Percentiles rank a stretch among this genome's conserved stretches.
These are phyloP conservation scores for Laguncularia racemosa DNA, from an alignment of 345 rosid genomes.

Conservation along the genomic window DNA sequence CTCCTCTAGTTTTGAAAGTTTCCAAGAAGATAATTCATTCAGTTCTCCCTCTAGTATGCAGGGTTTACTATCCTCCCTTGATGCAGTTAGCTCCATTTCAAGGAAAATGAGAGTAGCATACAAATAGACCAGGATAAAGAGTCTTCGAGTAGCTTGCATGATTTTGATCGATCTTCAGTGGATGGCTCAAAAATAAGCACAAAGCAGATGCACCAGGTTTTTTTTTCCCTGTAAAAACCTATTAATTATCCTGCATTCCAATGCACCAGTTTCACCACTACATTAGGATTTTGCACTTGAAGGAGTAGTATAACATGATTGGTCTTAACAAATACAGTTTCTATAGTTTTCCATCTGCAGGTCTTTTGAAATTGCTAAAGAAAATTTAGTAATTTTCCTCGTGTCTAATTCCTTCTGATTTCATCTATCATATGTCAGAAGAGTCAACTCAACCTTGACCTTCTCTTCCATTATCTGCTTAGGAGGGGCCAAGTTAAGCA, in stretches of 20 bases:
- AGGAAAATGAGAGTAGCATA: constrained; percentile 25
- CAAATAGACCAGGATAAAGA: constrained; percentile 23
- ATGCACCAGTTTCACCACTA: background rate
- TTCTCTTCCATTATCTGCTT: too few species aligned
- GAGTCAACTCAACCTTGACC: too few species aligned
- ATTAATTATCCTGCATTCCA: background rate
- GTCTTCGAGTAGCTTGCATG: constrained; percentile 19
- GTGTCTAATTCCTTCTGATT: too few species aligned
- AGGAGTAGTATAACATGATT: too few species aligned
- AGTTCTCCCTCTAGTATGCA: constrained; percentile 24
- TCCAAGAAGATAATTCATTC: constrained; percentile 32
- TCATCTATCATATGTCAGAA: too few species aligned
- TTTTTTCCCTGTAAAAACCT: constrained; percentile 9
- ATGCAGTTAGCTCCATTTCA: constrained; percentile 19
- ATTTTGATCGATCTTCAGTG: constrained; percentile 29
- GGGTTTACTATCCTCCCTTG: constrained; percentile 20
- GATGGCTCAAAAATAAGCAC: constrained; percentile 9
- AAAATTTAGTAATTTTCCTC: too few species aligned
- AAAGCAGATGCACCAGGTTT: constrained; percentile 53
- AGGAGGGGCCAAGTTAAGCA: too few species aligned
- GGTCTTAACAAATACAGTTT: too few species aligned
- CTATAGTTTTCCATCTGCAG: too few species aligned
- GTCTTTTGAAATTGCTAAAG: too few species aligned
- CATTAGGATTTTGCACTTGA: too few species aligned
- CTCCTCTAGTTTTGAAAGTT: constrained; percentile 35